Evolutionary conservation across 768 basidiomycete species (phyloP).

Genomic region (Neoboletus brunneissimus): DNA sequence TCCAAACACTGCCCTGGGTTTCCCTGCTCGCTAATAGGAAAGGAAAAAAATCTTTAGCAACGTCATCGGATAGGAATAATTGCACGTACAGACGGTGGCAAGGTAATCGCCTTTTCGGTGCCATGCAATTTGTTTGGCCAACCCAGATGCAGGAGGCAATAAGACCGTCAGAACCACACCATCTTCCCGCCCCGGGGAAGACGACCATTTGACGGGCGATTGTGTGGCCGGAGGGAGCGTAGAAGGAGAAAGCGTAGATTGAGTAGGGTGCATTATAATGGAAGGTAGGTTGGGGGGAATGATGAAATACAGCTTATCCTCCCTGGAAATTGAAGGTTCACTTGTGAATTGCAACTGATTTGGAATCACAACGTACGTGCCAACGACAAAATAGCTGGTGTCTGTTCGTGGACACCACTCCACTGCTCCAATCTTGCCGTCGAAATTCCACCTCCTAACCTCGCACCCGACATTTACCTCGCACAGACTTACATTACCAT

Average conservation of each 20-base stretch:
- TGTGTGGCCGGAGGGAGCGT: constrained; percentile 60
- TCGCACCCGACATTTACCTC: constrained; percentile 88
- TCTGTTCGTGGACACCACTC: constrained; percentile 94
- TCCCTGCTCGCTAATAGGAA: constrained; percentile 54
- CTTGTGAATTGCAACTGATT: constrained; percentile 3
- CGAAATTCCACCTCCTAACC: constrained; percentile 82
- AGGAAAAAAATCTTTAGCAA: constrained; percentile 7
- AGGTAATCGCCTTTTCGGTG: constrained; percentile 95
- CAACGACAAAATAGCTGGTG: constrained; percentile 73
- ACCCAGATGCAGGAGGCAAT: constrained; percentile 63
- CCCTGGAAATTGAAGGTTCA: constrained; percentile 44
- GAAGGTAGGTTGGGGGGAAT: constrained; percentile 76
- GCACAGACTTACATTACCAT: constrained; percentile 85
- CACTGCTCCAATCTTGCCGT: constrained; percentile 73
- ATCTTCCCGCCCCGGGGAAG: constrained; percentile 47
- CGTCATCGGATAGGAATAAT: constrained; percentile 1
- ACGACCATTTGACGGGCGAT: constrained; percentile 70
- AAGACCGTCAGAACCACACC: constrained; percentile 57
- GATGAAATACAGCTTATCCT: constrained; percentile 75
- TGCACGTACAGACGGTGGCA: constrained; percentile 84
- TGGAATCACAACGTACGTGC: constrained; percentile 55
- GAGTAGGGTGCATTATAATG: constrained; percentile 54
- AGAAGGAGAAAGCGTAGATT: constrained; percentile 57
- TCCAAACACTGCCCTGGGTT: constrained; percentile 84
- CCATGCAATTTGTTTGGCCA: constrained; percentile 83